These are phyloP conservation scores for Diaporthe citrichinensis DNA, from an alignment of 2,329 filamentous ascomycete species.

Conservation along the genomic window DNA sequence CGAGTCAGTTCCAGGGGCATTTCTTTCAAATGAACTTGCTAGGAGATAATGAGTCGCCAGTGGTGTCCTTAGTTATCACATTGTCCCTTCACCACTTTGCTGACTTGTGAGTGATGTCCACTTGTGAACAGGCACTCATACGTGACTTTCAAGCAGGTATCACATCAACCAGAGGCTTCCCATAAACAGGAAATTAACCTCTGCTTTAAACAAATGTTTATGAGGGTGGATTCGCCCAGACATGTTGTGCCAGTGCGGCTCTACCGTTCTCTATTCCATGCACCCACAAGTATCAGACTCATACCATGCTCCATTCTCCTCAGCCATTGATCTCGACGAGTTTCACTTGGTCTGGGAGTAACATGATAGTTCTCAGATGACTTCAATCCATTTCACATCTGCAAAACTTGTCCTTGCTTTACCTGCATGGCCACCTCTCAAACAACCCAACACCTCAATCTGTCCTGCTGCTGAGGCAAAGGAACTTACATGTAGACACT, in stretches of 20 bases:
- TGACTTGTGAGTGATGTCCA: background rate
- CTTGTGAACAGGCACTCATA: background rate
- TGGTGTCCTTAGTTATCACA: too few relatives aligned
- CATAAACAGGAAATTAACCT: background rate
- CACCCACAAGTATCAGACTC: background rate
- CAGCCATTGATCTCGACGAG: background rate
- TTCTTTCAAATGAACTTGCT: too few relatives aligned
- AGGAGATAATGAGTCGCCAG: background rate
- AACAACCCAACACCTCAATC: background rate
- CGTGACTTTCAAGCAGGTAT: fast-evolving
- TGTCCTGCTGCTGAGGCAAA: background rate
- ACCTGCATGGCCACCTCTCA: background rate
- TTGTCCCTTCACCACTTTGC: background rate
- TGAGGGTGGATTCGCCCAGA: background rate
- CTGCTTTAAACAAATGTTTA: background rate
- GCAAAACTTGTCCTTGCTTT: too few relatives aligned
- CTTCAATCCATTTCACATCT: background rate
- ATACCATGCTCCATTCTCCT: background rate
- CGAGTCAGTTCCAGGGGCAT: background rate
- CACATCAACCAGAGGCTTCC: background rate
- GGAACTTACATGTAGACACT: background rate
- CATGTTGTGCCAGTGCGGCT: background rate
- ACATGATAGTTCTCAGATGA: background rate
- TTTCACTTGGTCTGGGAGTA: too few relatives aligned
- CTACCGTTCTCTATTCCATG: background rate